phyloP scores from a whole-genome alignment of 2,329 filamentous ascomycete species.

The Davidsoniella virescens region DNA sequence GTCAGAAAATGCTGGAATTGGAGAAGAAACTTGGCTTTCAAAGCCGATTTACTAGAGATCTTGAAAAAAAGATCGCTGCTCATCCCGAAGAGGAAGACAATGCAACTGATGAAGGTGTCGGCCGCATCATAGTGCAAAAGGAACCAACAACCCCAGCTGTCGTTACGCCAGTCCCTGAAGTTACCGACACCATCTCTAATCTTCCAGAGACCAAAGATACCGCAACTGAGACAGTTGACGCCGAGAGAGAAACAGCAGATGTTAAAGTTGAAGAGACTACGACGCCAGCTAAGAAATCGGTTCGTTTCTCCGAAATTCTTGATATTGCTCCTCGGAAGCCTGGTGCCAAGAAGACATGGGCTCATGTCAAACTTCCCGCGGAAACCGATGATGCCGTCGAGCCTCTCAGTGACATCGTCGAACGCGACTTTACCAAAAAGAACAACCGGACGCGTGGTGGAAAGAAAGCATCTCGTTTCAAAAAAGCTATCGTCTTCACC shows the following conservation, averaged over 20 bases:
- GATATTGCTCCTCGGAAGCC: slow-evolving; percentile 43
- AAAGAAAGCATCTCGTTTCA: slow-evolving; percentile 35
- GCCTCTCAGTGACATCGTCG: slow-evolving; percentile 37
- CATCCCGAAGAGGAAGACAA: slow-evolving; percentile 23
- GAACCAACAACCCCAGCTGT: slow-evolving; percentile 13
- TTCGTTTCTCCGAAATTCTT: slow-evolving; percentile 61
- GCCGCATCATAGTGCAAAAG: slow-evolving; percentile 35
- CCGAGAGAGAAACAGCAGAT: not conserved
- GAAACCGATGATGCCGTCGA: slow-evolving; percentile 23
- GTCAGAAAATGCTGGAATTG: slow-evolving; percentile 68
- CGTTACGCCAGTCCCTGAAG: not conserved
- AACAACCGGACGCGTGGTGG: slow-evolving; percentile 14
- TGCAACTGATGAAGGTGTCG: slow-evolving; percentile 35
- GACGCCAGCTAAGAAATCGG: slow-evolving; percentile 43
- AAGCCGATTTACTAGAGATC: slow-evolving; percentile 26
- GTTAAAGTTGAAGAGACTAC: slow-evolving; percentile 10
- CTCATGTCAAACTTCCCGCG: slow-evolving; percentile 11
- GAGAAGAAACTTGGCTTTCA: slow-evolving; percentile 57
- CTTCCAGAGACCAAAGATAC: slow-evolving; percentile 19
- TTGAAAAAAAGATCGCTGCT: slow-evolving; percentile 35
- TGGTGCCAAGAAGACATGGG: slow-evolving; percentile 6
- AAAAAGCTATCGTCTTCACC: slow-evolving; percentile 21
- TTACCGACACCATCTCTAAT: slow-evolving; percentile 9
- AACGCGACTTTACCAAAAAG: slow-evolving; percentile 22
- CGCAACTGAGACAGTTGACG: not conserved